These are phyloP conservation scores for Urochloa ruziziensis DNA, from an alignment of 176 grass and related monocot genomes.

Conservation along the genomic window DNA sequence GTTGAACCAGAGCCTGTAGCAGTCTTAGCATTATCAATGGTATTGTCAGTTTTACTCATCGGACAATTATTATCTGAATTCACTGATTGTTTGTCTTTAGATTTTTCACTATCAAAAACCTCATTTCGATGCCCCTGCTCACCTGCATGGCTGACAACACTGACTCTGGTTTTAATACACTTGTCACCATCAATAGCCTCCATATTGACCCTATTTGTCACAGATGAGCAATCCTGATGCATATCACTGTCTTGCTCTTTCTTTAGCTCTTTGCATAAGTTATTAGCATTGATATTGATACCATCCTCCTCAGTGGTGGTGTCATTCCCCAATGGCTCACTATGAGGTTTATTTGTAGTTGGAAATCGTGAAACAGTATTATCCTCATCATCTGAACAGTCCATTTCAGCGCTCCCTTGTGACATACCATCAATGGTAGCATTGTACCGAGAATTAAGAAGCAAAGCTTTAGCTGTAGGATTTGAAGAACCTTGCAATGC, in stretches of 20 bases:
- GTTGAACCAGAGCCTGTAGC: conserved; percentile 5
- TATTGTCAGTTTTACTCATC: not conserved
- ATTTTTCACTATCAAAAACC: conserved; percentile 3
- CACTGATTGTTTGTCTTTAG: conserved; percentile 30
- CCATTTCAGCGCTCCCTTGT: conserved; percentile 62
- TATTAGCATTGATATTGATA: not conserved
- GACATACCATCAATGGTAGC: conserved; percentile 44
- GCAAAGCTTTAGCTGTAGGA: conserved; percentile 4
- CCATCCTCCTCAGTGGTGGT: not conserved
- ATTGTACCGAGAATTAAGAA: conserved; percentile 18
- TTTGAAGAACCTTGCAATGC: conserved; percentile 21
- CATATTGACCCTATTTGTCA: conserved; percentile 20
- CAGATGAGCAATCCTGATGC: conserved; percentile 27
- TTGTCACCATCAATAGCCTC: conserved; percentile 1
- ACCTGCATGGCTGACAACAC: not conserved
- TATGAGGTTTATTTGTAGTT: conserved; percentile 17
- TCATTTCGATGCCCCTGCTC: conserved; percentile 12
- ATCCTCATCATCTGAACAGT: conserved; percentile 52
- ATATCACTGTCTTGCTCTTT: conserved; percentile 20
- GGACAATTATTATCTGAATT: not conserved
- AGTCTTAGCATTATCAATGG: conserved; percentile 9
- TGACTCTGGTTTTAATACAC: not conserved
- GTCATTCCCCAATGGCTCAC: conserved; percentile 8
- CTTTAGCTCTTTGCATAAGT: conserved; percentile 1
- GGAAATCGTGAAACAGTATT: conserved; percentile 28